Evolutionary conservation across 441 rosid species (phyloP).

Genomic region (California macrophylla): DNA sequence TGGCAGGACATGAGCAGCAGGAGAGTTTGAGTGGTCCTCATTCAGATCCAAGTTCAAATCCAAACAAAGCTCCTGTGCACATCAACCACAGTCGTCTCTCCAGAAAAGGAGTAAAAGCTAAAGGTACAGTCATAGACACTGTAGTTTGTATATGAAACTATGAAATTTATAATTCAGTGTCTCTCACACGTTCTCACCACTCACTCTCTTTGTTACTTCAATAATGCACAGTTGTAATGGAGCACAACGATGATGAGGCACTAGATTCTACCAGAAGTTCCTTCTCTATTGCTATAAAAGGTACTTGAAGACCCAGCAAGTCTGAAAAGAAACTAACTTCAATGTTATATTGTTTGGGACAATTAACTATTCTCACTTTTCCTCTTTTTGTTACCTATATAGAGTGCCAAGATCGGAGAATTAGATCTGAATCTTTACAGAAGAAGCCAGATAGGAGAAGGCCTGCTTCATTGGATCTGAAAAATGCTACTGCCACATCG

Average conservation of each 20-base stretch:
- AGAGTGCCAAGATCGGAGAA: conserved; percentile 80
- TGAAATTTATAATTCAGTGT: conserved; percentile 1
- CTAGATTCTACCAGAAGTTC: conserved; percentile 76
- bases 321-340: background rate
- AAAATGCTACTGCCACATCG: conserved; percentile 50
- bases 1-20: conserved; percentile 47
- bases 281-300: conserved; percentile 78
- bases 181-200: background rate
- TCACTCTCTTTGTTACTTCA: conserved; percentile 20
- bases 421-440: conserved; percentile 55
- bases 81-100: conserved; percentile 41
- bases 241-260: conserved; percentile 38
- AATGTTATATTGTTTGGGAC: background rate
- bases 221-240: conserved; percentile 39
- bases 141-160: conserved; percentile 13
- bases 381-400: background rate
- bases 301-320: conserved; percentile 22
- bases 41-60: conserved; percentile 51
- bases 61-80: conserved; percentile 21
- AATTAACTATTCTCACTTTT: background rate
- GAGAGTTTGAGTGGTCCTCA: conserved; percentile 49
- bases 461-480: conserved; percentile 72
- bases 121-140: conserved; percentile 34
- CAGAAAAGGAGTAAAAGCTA: conserved; percentile 48
- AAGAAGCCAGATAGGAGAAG: conserved; percentile 57